Base-by-base conservation (phyloP, 805 yeast species). In the Suhomyces kilbournensis region DNA sequence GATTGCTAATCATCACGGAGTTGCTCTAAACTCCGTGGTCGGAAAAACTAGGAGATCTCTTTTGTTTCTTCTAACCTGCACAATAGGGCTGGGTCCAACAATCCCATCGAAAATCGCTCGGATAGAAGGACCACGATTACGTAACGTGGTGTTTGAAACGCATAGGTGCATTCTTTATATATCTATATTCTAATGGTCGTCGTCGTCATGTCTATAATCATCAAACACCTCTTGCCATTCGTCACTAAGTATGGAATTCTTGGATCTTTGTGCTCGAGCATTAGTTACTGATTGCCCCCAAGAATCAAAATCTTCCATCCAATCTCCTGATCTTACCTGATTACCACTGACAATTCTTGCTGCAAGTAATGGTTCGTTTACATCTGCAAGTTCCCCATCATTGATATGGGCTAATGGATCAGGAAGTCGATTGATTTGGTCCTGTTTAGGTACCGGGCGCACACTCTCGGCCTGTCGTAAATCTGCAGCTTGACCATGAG, bases 401-500 rank as follows among this genome's bases (percentile, higher is more conserved):
- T 61, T 62, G 20, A 75, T 67, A 53, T 75, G 79, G 4, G 77
- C 75, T 46, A 75, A 60, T 0, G 79, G 79, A 49, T 75, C 79
- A 1, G 79, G 78, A 30, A 74, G 62, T 45, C 64, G 73, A 53
- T 62, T 62, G 9, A 39, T 46, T 42, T 42, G 45, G 19, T 42
- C 45, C 17, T 42, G 42, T 19, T 38, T 38, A 17, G 23, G 20
- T 7, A 8, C n/a, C 22, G 23, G 42, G n/a, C 23, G 42, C 42
- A 14, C 22, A 17, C 1, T 19, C 8, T 19, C 42, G 4, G 23
- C 23, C 2, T n/a, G 9, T 32, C 35, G 35, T n/a, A 32, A 32
- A 14, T 32, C n/a, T 32, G 17, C 7, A 6, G 17, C 17, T 32
- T 32, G 35, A 15, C 35, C 17, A n/a, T 7, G n/a, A 32, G 15